phyloP scores from a whole-genome alignment of 1,284 basidiomycete species.

The Anthracocystis panici-leucophaei region DNA sequence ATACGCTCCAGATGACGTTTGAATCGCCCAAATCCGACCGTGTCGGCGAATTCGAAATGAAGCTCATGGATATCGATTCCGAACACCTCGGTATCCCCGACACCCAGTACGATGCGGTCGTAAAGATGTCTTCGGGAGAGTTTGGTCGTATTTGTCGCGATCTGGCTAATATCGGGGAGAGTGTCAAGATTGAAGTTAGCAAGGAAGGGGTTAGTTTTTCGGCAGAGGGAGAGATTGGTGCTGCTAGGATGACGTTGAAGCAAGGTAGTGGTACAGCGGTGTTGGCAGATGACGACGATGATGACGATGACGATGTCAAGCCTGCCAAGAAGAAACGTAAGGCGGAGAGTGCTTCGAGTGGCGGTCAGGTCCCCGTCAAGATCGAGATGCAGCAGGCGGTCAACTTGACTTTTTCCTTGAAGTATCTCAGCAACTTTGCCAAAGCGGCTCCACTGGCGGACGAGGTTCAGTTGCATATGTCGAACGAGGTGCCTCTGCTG shows the following conservation, averaged over 20 bases:
- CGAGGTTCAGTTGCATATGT: slow-evolving; percentile 74
- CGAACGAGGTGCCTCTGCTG: slow-evolving; percentile 61
- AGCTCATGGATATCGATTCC: slow-evolving; percentile 97
- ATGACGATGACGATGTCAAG: slow-evolving; percentile 66
- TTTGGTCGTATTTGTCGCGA: slow-evolving; percentile 94
- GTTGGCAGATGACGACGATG: slow-evolving; percentile 60
- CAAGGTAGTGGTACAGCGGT: slow-evolving; percentile 73
- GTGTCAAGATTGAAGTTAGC: slow-evolving; percentile 92
- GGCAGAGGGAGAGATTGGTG: slow-evolving; percentile 93
- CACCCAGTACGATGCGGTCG: slow-evolving; percentile 94
- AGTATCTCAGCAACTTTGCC: slow-evolving; percentile 97
- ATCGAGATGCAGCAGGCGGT: slow-evolving; percentile 77
- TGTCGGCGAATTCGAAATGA: slow-evolving; percentile 98
- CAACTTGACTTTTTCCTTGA: slow-evolving; percentile 92
- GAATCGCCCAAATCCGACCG: slow-evolving; percentile 92
- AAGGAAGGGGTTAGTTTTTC: slow-evolving; percentile 97
- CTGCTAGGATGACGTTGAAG: slow-evolving; percentile 87
- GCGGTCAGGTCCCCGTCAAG: slow-evolving; percentile 70
- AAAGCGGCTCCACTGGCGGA: slow-evolving; percentile 85
- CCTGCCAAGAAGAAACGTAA: slow-evolving; percentile 62
- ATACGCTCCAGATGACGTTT: slow-evolving; percentile 88
- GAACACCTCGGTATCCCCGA: slow-evolving; percentile 98
- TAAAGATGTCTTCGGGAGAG: slow-evolving; percentile 87
- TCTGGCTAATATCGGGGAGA: slow-evolving; percentile 90
- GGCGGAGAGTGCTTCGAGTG: slow-evolving; percentile 26